phyloP scores from a whole-genome alignment of 2,329 filamentous ascomycete genomes.

The Fusarium euwallaceae region DNA sequence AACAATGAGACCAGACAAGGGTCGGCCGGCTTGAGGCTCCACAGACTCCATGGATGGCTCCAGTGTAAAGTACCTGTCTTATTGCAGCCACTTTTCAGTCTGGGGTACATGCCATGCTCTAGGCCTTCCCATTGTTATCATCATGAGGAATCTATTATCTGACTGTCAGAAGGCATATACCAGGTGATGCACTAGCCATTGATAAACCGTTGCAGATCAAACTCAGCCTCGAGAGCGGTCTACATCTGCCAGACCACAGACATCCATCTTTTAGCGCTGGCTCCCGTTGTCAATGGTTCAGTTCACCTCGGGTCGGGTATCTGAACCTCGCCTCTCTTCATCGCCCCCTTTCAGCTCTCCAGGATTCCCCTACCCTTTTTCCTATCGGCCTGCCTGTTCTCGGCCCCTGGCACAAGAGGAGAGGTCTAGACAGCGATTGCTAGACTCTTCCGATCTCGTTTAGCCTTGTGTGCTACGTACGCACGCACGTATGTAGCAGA shows the following conservation, averaged over 20 bases:
- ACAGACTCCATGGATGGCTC: constrained; percentile 34
- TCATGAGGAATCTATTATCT: constrained; percentile 7
- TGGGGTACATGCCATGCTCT: constrained; percentile 37
- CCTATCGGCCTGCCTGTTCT: constrained; percentile 1
- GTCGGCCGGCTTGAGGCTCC: constrained; percentile 24
- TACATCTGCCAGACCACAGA: constrained; percentile 1
- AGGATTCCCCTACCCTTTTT: constrained; percentile 18
- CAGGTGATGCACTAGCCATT: constrained; percentile 29
- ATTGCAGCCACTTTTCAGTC: constrained; percentile 38
- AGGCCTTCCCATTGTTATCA: constrained; percentile 17
- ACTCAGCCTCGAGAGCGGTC: constrained; percentile 33
- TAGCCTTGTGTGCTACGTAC: constrained; percentile 7
- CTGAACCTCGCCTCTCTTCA: constrained; percentile 29
- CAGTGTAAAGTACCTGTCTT: constrained; percentile 16
- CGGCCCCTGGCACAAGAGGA: constrained; percentile 7
- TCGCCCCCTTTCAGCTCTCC: constrained; percentile 25
- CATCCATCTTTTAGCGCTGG: constrained; percentile 2
- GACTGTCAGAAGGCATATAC: background rate
- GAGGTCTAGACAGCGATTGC: constrained; percentile 23
- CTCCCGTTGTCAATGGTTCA: constrained; percentile 5
- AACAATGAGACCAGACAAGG: constrained; percentile 24
- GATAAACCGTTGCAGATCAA: constrained; percentile 9
- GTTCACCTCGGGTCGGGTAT: constrained; percentile 12
- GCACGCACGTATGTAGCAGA: background rate
- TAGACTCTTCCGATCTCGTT: constrained; percentile 14